These are phyloP conservation scores for Xylariaceae sp. DNA, from an alignment of 2,329 filamentous ascomycete species.

Conservation along the genomic window DNA sequence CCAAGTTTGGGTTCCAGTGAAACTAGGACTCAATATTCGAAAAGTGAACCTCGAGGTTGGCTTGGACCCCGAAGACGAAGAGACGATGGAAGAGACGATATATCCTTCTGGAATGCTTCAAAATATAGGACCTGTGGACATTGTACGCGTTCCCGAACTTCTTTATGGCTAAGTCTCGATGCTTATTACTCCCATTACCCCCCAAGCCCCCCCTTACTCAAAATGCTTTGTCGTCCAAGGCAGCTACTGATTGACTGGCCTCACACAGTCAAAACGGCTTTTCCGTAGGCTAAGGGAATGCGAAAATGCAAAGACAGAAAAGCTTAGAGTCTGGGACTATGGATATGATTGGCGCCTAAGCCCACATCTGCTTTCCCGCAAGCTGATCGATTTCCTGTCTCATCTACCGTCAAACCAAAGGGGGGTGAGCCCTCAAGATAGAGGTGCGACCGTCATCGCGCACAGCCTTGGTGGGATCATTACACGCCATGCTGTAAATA, in stretches of 20 bases:
- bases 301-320: conserved; percentile 65
- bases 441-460: conserved; percentile 74
- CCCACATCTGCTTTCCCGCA: conserved; percentile 66
- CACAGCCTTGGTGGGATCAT: conserved; percentile 86
- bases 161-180: neutral
- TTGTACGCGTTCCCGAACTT: conserved; percentile 33
- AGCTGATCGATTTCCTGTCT: conserved; percentile 68
- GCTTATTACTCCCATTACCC: neutral
- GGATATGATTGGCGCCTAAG: conserved; percentile 94
- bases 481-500: conserved; percentile 80
- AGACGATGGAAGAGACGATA: conserved; percentile 75
- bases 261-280: conserved; percentile 56
- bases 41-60: conserved; percentile 90
- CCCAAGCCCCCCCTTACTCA: too few relatives aligned
- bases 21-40: conserved; percentile 83
- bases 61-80: conserved; percentile 73
- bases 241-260: neutral
- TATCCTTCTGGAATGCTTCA: conserved; percentile 84
- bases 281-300: conserved; percentile 71
- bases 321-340: conserved; percentile 77
- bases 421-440: conserved; percentile 43
- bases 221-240: neutral
- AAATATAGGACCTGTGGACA: conserved; percentile 86
- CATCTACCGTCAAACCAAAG: conserved; percentile 67
- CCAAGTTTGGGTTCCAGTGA: conserved; percentile 92